Conservation (phyloP, 768 basidiomycete genomes). For the Leccinum uliginosum region DNA sequence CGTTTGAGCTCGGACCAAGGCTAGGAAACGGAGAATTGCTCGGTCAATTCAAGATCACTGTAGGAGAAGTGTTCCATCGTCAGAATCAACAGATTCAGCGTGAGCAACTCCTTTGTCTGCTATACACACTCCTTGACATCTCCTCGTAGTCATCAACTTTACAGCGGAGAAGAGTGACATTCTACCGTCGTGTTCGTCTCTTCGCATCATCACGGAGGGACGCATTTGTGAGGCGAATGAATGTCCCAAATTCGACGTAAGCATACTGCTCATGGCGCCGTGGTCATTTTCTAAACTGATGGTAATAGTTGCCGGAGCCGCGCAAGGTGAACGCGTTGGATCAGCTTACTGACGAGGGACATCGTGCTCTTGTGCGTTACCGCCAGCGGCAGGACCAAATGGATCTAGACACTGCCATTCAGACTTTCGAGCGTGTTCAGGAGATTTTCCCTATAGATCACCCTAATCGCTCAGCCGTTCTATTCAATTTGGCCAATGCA, state of each 20-base stretch:
- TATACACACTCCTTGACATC: not conserved
- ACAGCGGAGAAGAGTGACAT: not conserved
- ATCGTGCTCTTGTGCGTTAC: too few relatives aligned
- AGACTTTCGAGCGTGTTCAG: too few relatives aligned
- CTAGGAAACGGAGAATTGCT: too few relatives aligned
- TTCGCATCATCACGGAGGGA: not conserved
- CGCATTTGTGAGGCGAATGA: not conserved
- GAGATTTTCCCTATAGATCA: too few relatives aligned
- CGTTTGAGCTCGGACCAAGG: not conserved
- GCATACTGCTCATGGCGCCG: not conserved
- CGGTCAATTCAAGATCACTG: too few relatives aligned
- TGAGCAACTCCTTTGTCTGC: not conserved
- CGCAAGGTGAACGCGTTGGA: too few relatives aligned
- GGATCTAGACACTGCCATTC: too few relatives aligned
- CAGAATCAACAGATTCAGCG: not conserved
- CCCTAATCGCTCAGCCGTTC: too few relatives aligned
- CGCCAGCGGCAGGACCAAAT: too few relatives aligned
- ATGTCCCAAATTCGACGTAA: not conserved
- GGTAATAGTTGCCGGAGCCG: not conserved
- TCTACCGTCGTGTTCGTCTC: not conserved
- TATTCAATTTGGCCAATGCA: too few relatives aligned
- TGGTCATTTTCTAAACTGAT: not conserved
- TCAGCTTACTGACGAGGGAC: too few relatives aligned
- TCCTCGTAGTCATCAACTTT: not conserved
- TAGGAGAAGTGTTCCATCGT: not conserved